Evolutionary conservation across 495 filamentous ascomycete genomes (phyloP).

Genomic region (Aspergillus nidulans): DNA sequence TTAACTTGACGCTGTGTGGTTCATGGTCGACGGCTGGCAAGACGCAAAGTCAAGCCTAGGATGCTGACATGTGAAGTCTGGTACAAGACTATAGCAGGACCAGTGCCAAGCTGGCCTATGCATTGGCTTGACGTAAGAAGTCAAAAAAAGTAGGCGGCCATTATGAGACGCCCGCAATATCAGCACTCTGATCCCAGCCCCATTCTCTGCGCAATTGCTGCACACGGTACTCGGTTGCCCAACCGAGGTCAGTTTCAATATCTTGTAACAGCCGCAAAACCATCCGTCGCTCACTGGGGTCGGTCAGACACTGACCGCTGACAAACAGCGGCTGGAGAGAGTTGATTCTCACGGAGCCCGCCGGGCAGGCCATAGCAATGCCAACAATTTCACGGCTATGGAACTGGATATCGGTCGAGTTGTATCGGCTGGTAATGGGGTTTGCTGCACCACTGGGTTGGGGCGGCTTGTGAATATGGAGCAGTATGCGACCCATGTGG

Average conservation of each 20-base stretch:
- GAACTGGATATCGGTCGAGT: constrained; percentile 51
- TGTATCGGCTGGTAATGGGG: constrained; percentile 47
- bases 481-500: constrained; percentile 59
- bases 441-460: constrained; percentile 48
- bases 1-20: not conserved
- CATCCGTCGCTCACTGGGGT: constrained; percentile 44
- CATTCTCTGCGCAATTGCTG: constrained; percentile 54
- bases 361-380: constrained; percentile 51
- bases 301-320: constrained; percentile 54
- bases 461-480: constrained; percentile 59
- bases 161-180: constrained; percentile 9
- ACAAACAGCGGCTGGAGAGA: constrained; percentile 59
- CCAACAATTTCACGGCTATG: constrained; percentile 57
- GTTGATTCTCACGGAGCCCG: constrained; percentile 54
- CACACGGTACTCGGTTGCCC: constrained; percentile 61
- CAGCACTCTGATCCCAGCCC: constrained; percentile 38
- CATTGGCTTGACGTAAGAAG: not conserved
- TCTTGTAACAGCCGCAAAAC: constrained; percentile 51
- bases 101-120: not conserved
- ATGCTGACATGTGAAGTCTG: not conserved
- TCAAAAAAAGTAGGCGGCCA: not conserved
- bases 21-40: not conserved
- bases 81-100: not conserved
- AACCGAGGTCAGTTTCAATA: constrained; percentile 56
- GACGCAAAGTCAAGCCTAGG: not conserved